Conservation (phyloP, 2,329 filamentous ascomycete species). For the Elsinoe fawcettii region DNA sequence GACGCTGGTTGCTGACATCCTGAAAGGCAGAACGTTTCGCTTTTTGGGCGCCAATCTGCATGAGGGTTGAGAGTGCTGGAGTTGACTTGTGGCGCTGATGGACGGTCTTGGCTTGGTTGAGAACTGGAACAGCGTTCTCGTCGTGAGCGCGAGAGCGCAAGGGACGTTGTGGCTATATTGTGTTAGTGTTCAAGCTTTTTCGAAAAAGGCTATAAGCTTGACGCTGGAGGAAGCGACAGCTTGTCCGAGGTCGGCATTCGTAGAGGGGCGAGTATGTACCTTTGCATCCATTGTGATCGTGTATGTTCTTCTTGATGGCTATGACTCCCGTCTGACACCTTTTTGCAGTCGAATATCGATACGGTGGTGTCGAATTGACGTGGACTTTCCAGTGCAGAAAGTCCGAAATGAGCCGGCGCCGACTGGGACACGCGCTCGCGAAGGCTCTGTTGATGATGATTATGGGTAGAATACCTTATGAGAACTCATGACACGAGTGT, state of each 20-base stretch:
- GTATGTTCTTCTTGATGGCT: background rate
- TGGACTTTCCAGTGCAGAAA: background rate
- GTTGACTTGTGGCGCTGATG: conserved; percentile 80
- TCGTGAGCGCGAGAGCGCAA: conserved; percentile 56
- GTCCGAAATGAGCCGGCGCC: background rate
- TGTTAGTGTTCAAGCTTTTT: conserved; percentile 19
- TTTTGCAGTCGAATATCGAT: conserved; percentile 1
- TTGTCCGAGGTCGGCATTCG: background rate
- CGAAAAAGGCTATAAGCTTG: background rate
- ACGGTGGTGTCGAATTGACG: conserved; percentile 1
- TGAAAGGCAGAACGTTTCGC: conserved; percentile 72
- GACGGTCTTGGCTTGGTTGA: conserved; percentile 48
- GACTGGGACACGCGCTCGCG: conserved; percentile 8
- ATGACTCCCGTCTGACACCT: background rate
- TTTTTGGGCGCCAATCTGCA: conserved; percentile 51
- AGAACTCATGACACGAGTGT: conserved; percentile 16
- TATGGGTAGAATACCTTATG: conserved; percentile 13
- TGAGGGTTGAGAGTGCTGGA: conserved; percentile 50
- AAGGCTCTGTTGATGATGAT: background rate
- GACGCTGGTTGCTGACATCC: conserved; percentile 67
- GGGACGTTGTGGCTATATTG: conserved; percentile 59
- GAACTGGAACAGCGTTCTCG: conserved; percentile 54
- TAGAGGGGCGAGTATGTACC: conserved; percentile 18
- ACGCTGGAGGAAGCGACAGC: background rate
- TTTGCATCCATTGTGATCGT: conserved; percentile 25